Evolutionary conservation across 23 red algal genomes (phyloP), one percentile per base, ranked within the genome.

Genomic region (Agarophyton chilense): DNA sequence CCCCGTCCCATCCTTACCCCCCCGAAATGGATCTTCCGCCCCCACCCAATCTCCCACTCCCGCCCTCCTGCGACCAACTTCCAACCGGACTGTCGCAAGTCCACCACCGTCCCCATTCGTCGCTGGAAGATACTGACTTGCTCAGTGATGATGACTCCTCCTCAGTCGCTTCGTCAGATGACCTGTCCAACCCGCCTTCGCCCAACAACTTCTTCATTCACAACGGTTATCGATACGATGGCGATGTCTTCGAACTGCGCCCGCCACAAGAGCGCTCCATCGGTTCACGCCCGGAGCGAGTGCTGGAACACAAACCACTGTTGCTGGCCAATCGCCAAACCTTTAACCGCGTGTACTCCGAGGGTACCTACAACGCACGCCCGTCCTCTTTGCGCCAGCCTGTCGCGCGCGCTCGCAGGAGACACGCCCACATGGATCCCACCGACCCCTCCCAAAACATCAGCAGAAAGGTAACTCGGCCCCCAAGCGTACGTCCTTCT

Each of bases 311-410:
- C 89, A 92, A 92, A 46, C 89, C 89, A 17, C 35, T 68, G 24
- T 51, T 78, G 11, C 79, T 84, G 12, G 62, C 78, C 34, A 92
- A 92, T 46, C 89, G 79, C 34, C 89, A 92, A 46, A 62, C 67
- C 12, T 92, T 92, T 66, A 83, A 92, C 79, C 89, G 89, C 55
- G 89, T 92, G 44, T 92, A 92, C 68, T 92, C 89, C 0, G 89
- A 92, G 36, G 89, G 79, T 19, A 92, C 89, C 0, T 92, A 75
- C 79, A 84, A 73, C 67, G 78, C 89, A 4, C 89, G 89, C 9
- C 89, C 89, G 32, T 83, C 79, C 28, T 72, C 57, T 5, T 53
- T 92, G 17, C 89, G 89, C 21, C 79, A 92, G 36, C 77, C 89
- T n/a, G 77, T 40, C 0, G 77, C 77, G 28, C 54, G 51, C 35